Conservation (phyloP, 345 rosid species). For the Fremontodendron californicum region DNA sequence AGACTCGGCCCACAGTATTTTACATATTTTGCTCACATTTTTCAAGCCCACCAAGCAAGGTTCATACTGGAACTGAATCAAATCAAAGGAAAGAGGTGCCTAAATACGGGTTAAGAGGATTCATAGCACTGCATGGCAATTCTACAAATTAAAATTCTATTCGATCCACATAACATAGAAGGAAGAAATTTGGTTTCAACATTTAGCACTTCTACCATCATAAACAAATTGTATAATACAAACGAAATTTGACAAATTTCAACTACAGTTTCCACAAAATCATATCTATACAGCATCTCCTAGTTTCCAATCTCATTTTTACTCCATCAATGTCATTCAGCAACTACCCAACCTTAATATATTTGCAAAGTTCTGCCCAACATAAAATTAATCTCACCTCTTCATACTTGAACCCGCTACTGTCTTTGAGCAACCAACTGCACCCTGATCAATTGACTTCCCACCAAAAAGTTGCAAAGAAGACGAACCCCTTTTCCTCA, state of each 20-base stretch:
- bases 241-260: background rate
- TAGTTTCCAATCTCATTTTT: background rate
- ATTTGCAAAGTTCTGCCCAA: background rate
- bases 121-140: background rate
- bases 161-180: background rate
- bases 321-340: background rate
- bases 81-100: too few relatives aligned
- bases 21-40: background rate
- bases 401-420: slow-evolving; percentile 21
- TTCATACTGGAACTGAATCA: background rate
- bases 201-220: background rate
- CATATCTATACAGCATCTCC: background rate
- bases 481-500: slow-evolving; percentile 34
- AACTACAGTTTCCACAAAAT: background rate
- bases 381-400: slow-evolving; percentile 14
- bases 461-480: slow-evolving; percentile 30
- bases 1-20: background rate
- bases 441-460: slow-evolving; percentile 29
- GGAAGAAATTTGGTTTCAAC: background rate
- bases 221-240: background rate
- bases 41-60: background rate
- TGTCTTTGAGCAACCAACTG: slow-evolving; percentile 38
- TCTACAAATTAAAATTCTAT: background rate
- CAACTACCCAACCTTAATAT: background rate
- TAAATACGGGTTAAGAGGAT: too few relatives aligned